Evolutionary conservation across 2,329 filamentous ascomycete species (phyloP).

Genomic region (Cryphonectria japonica): DNA sequence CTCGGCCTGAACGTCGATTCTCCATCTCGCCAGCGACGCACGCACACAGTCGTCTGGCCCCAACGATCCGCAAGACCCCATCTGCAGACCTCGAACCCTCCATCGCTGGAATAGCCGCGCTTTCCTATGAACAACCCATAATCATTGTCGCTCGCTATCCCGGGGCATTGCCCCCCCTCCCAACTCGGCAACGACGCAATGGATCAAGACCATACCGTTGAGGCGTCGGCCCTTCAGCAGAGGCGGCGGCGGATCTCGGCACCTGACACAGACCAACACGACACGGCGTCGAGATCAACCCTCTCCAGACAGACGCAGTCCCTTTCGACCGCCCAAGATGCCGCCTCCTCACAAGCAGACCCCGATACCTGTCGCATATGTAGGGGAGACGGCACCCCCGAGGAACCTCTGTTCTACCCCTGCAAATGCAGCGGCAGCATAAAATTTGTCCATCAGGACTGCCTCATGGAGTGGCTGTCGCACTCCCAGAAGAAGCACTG

Average conservation of each 20-base stretch:
- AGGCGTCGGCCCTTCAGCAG: conserved; percentile 23
- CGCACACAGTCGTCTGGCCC: neutral
- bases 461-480: conserved; percentile 97
- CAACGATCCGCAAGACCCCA: neutral
- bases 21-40: neutral
- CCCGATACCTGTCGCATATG: conserved; percentile 96
- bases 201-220: conserved; percentile 22
- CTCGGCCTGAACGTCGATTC: neutral
- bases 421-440: conserved; percentile 99
- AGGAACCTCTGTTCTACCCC: conserved; percentile 92
- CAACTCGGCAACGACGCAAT: conserved; percentile 18
- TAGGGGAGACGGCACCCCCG: conserved; percentile 78
- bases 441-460: conserved; percentile 97
- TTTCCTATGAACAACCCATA: conserved; percentile 26
- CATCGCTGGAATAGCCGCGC: neutral
- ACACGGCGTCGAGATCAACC: conserved; percentile 6
- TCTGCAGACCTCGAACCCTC: neutral
- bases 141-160: conserved; percentile 17
- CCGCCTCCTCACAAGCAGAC: conserved; percentile 43
- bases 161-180: conserved; percentile 28
- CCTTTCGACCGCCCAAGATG: conserved; percentile 19
- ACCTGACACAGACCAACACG: conserved; percentile 15
- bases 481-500: conserved; percentile 99
- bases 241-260: conserved; percentile 21
- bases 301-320: conserved; percentile 12